A percentile compares a stretch with the other conserved stretches of the same genome.
These are phyloP conservation scores for Euphorbia lathyris DNA, from an alignment of 345 rosid genomes.

Conservation along the genomic window DNA sequence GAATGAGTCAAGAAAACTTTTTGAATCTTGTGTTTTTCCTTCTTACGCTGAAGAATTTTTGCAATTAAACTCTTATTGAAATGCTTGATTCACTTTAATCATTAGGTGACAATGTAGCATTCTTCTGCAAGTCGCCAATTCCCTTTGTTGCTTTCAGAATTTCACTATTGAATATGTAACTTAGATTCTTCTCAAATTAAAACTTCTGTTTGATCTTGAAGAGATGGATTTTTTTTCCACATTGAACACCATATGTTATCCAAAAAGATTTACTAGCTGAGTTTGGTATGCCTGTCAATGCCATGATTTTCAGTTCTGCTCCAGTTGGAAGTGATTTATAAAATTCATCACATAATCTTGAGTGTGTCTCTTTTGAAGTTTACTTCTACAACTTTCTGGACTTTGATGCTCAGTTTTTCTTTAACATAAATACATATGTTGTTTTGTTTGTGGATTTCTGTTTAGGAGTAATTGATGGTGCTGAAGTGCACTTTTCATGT, in stretches of 20 bases:
- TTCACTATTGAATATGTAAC: neutral
- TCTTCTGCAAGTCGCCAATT: neutral
- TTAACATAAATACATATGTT: neutral
- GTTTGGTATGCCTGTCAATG: neutral
- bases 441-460: neutral
- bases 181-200: neutral
- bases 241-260: neutral
- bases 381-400: neutral
- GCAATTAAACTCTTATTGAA: neutral
- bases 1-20: neutral
- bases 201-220: neutral
- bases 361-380: neutral
- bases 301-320: neutral
- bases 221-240: neutral
- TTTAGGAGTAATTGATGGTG: neutral
- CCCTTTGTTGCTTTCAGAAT: neutral
- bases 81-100: neutral
- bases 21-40: neutral
- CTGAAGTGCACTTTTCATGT: conserved; percentile 11
- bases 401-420: neutral
- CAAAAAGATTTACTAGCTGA: too few relatives aligned
- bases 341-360: too few relatives aligned
- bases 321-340: neutral
- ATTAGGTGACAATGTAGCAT: neutral
- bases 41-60: neutral